Conservation (phyloP, 345 rosid species). For the Gossypium stocksii region DNA sequence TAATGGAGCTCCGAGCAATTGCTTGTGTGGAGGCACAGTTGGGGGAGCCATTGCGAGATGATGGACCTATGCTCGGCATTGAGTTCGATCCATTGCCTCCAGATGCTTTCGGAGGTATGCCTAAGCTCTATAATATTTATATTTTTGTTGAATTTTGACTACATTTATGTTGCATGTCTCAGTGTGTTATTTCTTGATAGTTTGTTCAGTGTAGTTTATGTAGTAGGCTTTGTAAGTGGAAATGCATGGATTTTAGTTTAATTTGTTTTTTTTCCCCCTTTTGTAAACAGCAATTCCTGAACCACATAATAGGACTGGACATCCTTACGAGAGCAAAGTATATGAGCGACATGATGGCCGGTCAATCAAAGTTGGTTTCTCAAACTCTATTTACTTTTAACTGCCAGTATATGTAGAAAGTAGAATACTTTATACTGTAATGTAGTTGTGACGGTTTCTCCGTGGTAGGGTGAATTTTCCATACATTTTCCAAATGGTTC, state of each 20-base stretch:
- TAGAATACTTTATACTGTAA: conserved; percentile 7
- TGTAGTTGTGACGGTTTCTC: background rate
- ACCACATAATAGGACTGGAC: conserved; percentile 47
- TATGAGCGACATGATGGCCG: conserved; percentile 53
- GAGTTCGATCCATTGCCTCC: conserved; percentile 98
- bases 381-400: conserved; percentile 17
- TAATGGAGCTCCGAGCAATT: conserved; percentile 82
- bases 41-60: conserved; percentile 94
- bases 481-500: background rate
- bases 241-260: background rate
- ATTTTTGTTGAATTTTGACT: background rate
- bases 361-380: conserved; percentile 63
- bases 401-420: background rate
- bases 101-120: conserved; percentile 90
- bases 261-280: background rate
- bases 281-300: conserved; percentile 33
- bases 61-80: conserved; percentile 94
- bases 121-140: background rate
- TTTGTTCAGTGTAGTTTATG: background rate
- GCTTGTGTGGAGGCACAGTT: conserved; percentile 91
- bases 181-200: background rate
- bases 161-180: background rate
- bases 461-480: background rate
- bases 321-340: conserved; percentile 57
- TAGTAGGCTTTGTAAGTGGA: background rate